A percentile compares a stretch with the other conserved stretches of the same genome.
Conservation (phyloP, 805 yeast genomes). For the Myxozyma neotropica region DNA sequence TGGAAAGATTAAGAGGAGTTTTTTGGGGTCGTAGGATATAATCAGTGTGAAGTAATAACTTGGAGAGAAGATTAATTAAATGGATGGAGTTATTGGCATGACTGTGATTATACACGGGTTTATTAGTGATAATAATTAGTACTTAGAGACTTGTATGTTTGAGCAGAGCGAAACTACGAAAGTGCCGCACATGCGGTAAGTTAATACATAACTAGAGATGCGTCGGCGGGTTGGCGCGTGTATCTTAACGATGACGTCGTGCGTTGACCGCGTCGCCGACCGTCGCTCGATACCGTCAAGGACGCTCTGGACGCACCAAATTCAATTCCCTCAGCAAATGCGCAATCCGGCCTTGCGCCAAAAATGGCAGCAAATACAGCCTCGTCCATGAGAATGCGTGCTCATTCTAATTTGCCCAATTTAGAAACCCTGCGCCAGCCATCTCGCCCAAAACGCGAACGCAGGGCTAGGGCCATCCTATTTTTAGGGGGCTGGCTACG, state of each 20-base stretch:
- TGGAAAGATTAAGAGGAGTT: constrained; percentile 6
- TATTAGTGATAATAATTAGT: neutral
- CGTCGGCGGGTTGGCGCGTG: too few relatives aligned
- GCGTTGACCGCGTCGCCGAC: too few relatives aligned
- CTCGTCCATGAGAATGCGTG: neutral
- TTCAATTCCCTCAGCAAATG: too few relatives aligned
- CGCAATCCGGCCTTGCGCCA: neutral
- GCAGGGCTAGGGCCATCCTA: neutral
- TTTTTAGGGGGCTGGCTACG: neutral
- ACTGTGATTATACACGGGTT: neutral
- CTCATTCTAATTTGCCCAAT: neutral
- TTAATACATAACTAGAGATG: too few relatives aligned
- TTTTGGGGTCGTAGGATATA: neutral
- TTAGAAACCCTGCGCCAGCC: neutral
- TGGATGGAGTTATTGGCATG: neutral
- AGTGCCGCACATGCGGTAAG: too few relatives aligned
- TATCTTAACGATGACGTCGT: too few relatives aligned
- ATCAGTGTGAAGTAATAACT: neutral
- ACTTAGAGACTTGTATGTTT: too few relatives aligned
- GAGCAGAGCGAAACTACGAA: too few relatives aligned
- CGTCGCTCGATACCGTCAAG: too few relatives aligned
- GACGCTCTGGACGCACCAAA: too few relatives aligned
- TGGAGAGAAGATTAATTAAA: neutral
- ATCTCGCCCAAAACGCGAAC: neutral
- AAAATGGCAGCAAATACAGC: neutral